Conservation (phyloP, 306 rosid species). For the Inga leiocalycina region DNA sequence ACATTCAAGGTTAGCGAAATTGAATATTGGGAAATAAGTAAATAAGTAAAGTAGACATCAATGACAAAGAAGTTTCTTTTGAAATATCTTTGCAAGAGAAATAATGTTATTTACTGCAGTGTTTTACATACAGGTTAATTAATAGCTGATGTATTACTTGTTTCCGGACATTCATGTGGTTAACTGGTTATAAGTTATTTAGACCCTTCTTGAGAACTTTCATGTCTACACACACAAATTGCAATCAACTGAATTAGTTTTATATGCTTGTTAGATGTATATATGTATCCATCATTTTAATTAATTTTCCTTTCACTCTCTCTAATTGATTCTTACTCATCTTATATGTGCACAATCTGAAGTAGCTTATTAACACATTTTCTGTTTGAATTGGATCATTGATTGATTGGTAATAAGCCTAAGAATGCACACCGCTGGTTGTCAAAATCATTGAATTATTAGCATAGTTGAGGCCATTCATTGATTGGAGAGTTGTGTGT, state of each 20-base stretch:
- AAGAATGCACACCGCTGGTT: constrained; percentile 20
- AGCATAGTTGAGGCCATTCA: neutral
- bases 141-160: neutral
- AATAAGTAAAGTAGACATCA: neutral
- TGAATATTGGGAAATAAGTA: neutral
- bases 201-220: neutral
- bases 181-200: too few species aligned
- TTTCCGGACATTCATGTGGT: neutral
- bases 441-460: constrained; percentile 2
- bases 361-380: neutral
- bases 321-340: neutral
- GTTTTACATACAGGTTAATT: too few species aligned
- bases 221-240: too few species aligned
- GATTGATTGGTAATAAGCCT: neutral
- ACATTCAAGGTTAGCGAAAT: neutral
- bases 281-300: neutral
- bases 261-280: neutral
- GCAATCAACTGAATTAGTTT: neutral
- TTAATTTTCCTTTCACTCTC: neutral
- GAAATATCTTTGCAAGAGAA: neutral
- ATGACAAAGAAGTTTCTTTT: neutral
- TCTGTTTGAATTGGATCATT: constrained; percentile 9
- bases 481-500: constrained; percentile 8
- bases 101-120: too few species aligned
- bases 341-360: neutral